phyloP scores from a whole-genome alignment of 1,284 basidiomycete species.

The Malassezia nana region DNA sequence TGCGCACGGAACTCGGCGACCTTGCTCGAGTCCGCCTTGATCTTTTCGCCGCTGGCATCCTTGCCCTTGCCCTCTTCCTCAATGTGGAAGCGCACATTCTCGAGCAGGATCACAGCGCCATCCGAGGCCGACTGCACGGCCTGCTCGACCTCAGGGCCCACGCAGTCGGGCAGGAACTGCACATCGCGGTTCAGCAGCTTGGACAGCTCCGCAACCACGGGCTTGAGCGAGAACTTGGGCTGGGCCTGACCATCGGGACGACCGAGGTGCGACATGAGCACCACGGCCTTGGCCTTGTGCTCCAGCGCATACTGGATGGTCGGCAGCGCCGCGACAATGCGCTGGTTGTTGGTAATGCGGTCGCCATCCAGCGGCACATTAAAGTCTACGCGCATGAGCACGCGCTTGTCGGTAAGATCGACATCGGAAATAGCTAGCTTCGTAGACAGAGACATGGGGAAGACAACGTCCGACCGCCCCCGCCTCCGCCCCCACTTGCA shows the following conservation, averaged over 20 bases:
- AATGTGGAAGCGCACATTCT: conserved; percentile 96
- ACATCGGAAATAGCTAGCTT: conserved; percentile 71
- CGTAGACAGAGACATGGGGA: conserved; percentile 82
- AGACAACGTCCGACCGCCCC: not conserved
- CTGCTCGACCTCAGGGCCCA: conserved; percentile 71
- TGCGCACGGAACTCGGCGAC: conserved; percentile 75
- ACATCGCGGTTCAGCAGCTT: conserved; percentile 50
- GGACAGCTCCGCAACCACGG: conserved; percentile 57
- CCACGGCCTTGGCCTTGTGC: conserved; percentile 69
- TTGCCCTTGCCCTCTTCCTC: conserved; percentile 93
- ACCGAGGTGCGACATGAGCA: conserved; percentile 96
- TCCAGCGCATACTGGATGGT: conserved; percentile 91
- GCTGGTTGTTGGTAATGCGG: conserved; percentile 87
- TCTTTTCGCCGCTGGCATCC: conserved; percentile 83
- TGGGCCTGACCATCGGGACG: conserved; percentile 87
- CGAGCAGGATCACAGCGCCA: conserved; percentile 81
- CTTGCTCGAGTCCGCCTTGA: conserved; percentile 73
- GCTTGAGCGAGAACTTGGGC: conserved; percentile 81
- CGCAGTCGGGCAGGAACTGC: conserved; percentile 74
- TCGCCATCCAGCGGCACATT: conserved; percentile 79
- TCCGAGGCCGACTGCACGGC: conserved; percentile 61
- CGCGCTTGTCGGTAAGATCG: conserved; percentile 77
- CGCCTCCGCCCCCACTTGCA: not conserved
- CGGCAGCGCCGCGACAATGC: conserved; percentile 89
- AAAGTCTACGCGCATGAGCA: conserved; percentile 69